Evolutionary conservation across 352 stramenopile species (phyloP).

Genomic region (Globisporangium polare): DNA sequence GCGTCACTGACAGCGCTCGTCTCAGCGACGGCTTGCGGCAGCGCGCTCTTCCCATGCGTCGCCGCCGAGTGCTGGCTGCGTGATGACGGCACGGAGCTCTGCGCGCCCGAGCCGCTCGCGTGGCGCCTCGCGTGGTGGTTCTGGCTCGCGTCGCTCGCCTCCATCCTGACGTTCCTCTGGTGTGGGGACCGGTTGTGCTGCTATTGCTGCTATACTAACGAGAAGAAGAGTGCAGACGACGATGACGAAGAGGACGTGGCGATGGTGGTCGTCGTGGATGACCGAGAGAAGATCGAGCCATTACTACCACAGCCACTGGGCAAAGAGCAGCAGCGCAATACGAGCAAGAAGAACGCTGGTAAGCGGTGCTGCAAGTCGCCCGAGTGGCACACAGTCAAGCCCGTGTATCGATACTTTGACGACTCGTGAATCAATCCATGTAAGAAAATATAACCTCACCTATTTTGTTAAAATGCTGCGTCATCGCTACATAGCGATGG

Average conservation of each 20-base stretch:
- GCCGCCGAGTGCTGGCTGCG: conserved; percentile 55
- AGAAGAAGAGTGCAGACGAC: conserved; percentile 1
- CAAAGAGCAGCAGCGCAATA: conserved; percentile 1
- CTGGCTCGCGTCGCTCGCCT: conserved; percentile 55
- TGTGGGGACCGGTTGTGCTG: conserved; percentile 33
- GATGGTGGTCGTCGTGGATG: neutral
- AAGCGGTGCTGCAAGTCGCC: conserved; percentile 6
- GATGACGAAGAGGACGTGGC: neutral
- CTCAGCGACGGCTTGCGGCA: neutral
- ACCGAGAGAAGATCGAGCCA: conserved; percentile 10
- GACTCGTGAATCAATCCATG: conserved; percentile 11
- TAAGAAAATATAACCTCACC: neutral
- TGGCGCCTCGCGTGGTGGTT: conserved; percentile 62
- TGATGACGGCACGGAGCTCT: conserved; percentile 54
- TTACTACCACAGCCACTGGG: conserved; percentile 5
- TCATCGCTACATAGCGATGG: neutral
- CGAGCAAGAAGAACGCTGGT: neutral
- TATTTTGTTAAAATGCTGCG: neutral
- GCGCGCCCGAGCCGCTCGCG: conserved; percentile 36
- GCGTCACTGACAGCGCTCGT: neutral
- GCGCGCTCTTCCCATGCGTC: conserved; percentile 4
- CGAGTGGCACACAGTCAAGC: conserved; percentile 21
- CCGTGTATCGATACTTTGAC: conserved; percentile 48
- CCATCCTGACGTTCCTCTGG: conserved; percentile 28
- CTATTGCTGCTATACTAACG: conserved; percentile 4